Evolutionary conservation across 331 rosid species (phyloP).

Genomic region (Quercus phellos): DNA sequence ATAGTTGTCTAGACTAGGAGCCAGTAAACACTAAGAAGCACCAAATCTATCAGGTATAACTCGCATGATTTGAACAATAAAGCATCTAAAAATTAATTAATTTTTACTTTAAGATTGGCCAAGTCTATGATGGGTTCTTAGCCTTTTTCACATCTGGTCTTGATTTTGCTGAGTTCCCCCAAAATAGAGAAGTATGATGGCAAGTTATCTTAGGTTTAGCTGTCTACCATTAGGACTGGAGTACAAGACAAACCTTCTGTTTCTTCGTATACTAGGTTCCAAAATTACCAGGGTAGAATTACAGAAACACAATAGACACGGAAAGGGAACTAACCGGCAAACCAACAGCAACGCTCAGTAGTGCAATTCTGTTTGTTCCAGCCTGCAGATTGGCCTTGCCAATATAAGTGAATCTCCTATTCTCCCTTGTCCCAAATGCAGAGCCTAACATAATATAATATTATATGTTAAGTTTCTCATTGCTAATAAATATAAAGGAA

Average conservation of each 20-base stretch:
- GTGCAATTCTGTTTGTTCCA: conserved; percentile 79
- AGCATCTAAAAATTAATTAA: neutral
- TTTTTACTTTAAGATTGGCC: neutral
- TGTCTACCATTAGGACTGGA: neutral
- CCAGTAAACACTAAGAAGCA: neutral
- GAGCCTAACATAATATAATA: conserved; percentile 56
- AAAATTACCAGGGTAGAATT: conserved; percentile 7
- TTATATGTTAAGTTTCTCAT: conserved; percentile 5
- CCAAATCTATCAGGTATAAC: neutral
- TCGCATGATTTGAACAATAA: neutral
- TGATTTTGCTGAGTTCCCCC: neutral
- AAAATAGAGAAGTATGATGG: neutral
- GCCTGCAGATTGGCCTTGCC: conserved; percentile 74
- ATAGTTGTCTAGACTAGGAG: neutral
- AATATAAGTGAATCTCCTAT: conserved; percentile 73
- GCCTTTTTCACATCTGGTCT: neutral
- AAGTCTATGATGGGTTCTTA: neutral
- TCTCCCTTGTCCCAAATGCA: conserved; percentile 80
- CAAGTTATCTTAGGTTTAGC: neutral
- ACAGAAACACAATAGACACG: conserved; percentile 11
- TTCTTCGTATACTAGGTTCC: neutral
- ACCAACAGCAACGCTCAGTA: conserved; percentile 94
- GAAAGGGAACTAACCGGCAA: conserved; percentile 67
- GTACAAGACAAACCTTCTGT: neutral
- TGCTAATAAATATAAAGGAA: conserved; percentile 11